Evolutionary conservation across 73 alveolate species (phyloP).

Genomic region (Paramecium pentaurelia): DNA sequence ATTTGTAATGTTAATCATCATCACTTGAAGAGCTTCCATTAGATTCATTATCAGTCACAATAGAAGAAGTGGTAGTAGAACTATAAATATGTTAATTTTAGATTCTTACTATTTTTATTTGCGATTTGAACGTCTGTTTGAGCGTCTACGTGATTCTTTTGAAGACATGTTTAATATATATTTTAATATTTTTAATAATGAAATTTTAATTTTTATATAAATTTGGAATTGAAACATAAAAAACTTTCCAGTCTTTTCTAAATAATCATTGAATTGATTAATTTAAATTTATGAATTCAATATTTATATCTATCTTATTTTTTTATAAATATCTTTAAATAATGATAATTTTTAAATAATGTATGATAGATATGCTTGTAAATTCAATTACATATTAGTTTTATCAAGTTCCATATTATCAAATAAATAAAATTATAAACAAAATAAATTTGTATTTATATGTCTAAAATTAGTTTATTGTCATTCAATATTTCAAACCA

Average conservation of each 20-base stretch:
- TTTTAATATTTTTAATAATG: neutral
- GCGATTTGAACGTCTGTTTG: neutral
- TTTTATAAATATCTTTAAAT: too few species aligned
- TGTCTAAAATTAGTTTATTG: neutral
- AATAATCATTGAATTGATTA: neutral
- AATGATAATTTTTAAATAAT: too few species aligned
- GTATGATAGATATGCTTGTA: too few species aligned
- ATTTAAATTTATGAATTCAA: neutral
- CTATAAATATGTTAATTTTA: neutral
- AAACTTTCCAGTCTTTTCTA: neutral
- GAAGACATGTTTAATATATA: neutral
- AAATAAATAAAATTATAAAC: too few species aligned
- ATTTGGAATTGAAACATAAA: neutral
- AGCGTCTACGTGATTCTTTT: neutral
- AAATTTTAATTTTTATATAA: neutral
- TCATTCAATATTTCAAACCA: neutral
- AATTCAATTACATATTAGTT: too few species aligned
- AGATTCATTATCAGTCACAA: neutral
- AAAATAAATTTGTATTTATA: neutral
- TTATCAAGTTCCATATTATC: too few species aligned
- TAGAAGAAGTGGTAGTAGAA: neutral
- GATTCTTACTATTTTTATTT: neutral
- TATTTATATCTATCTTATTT: neutral
- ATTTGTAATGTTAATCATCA: conserved; percentile 44
- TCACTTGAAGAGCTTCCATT: neutral